Base-by-base conservation (phyloP, 1,284 basidiomycete genomes). In the Cerioporus squamosus region DNA sequence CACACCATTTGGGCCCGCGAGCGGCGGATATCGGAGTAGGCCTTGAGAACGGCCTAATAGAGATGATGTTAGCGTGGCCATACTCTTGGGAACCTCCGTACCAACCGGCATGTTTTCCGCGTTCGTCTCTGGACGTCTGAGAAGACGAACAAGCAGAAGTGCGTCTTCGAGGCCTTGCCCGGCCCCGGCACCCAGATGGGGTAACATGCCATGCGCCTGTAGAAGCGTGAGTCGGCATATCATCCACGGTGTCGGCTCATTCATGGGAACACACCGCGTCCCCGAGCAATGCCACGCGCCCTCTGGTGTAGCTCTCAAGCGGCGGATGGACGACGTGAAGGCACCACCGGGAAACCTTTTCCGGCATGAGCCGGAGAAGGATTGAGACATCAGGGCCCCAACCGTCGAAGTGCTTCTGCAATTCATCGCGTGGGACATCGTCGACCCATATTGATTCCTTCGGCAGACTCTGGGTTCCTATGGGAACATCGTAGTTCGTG, bases 151-250 rank as follows among this genome's bases (percentile, higher is more conserved):
- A 8, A 88, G 72, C 18, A 82, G 70, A 33, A 79, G 78, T 0
- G 80, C 81, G 61, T 88, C 86, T 65, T 88, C 86, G 40, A 87
- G 77, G 0, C 83, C 85, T 70, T 87, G 85, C 1, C 85, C 84
- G 15, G 83, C 84, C 10, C 86, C 86, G 0, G 83, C 79, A 2
- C 85, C 85, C 15, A 87, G 73, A 66, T 86, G 83, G 0, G 86
- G 84, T 20, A 79, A 68, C 79, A 85, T 87, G 1, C 75, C 83
- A 65, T 88, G 86, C 9, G 82, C 82, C 82, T 81, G 24, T 10
- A 22, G 18, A 22, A 49, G 15, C 10, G 10, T 22, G 2, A 9
- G 36, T 39, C 20, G 15, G 14, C 8, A 23, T 15, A 9, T n/a
- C 5, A 7, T 12, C 36, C 29, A 2, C 18, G 47, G 14, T 33